phyloP scores from a whole-genome alignment of 2,329 filamentous ascomycete genomes.

The Clonostachys chloroleuca region DNA sequence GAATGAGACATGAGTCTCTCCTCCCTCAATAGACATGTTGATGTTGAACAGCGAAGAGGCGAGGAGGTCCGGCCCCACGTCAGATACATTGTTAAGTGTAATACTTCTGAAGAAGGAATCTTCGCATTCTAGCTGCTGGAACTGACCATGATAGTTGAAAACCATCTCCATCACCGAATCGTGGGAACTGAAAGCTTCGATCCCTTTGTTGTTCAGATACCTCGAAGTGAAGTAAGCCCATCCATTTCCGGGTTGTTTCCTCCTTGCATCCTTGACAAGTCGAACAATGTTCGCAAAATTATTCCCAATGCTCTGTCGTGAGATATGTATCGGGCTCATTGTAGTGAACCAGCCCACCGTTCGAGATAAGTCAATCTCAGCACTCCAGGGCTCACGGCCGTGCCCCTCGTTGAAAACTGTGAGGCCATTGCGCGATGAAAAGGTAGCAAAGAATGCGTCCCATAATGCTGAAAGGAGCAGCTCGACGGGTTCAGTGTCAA shows the following conservation, averaged over 20 bases:
- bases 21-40: slow-evolving; percentile 36
- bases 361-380: slow-evolving; percentile 17
- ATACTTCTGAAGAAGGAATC: background rate
- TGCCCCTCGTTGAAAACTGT: slow-evolving; percentile 26
- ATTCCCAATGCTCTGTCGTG: background rate
- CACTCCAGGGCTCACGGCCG: slow-evolving; percentile 23
- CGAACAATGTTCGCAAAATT: background rate
- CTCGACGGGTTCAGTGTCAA: slow-evolving; percentile 22
- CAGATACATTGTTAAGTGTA: background rate
- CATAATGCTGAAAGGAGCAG: slow-evolving; percentile 19
- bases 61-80: background rate
- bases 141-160: background rate
- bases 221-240: background rate
- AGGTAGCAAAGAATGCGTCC: slow-evolving; percentile 17
- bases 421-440: slow-evolving; percentile 17
- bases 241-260: background rate
- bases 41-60: slow-evolving; percentile 43
- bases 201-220: background rate
- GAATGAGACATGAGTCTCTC: slow-evolving; percentile 36
- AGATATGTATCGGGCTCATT: slow-evolving; percentile 14
- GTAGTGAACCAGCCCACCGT: slow-evolving; percentile 32
- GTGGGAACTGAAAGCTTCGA: background rate
- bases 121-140: background rate
- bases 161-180: background rate
- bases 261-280: background rate